Percentiles rank a stretch among this genome's conserved stretches.
Evolutionary conservation across 139 green algal species (phyloP).

Genomic region (Picochlorum sp.): DNA sequence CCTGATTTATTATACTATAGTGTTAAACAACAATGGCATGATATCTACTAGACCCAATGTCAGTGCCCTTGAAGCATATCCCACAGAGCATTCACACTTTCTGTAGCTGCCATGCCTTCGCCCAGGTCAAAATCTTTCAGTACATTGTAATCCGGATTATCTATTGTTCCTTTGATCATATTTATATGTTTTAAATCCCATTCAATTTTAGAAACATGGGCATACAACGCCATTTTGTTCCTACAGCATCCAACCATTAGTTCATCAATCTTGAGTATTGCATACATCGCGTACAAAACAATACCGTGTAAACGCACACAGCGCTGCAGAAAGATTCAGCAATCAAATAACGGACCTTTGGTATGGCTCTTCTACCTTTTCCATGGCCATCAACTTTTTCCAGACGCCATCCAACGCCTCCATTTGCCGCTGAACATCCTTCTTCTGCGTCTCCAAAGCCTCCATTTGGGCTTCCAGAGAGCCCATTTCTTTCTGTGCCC

Average conservation of each 20-base stretch:
- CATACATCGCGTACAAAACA: too few relatives aligned
- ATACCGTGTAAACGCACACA: too few relatives aligned
- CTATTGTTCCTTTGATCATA: conserved; percentile 29
- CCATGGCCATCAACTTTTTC: conserved; percentile 12
- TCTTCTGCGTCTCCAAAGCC: conserved; percentile 2
- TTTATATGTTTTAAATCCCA: conserved; percentile 31
- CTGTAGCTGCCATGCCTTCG: conserved; percentile 2
- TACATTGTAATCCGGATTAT: conserved; percentile 1
- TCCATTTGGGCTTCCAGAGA: conserved; percentile 10
- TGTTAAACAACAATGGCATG: too few relatives aligned
- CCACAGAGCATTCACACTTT: conserved; percentile 17
- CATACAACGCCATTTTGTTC: conserved; percentile 47
- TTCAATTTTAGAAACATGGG: conserved; percentile 44
- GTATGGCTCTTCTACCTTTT: conserved; percentile 10
- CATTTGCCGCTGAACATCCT: background rate
- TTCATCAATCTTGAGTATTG: too few relatives aligned
- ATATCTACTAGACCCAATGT: too few relatives aligned
- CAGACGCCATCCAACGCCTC: background rate
- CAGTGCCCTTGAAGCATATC: conserved; percentile 15
- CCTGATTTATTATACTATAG: too few relatives aligned
- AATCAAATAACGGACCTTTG: conserved; percentile 1
- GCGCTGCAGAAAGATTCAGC: too few relatives aligned
- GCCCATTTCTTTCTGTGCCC: conserved; percentile 3
- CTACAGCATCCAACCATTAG: too few relatives aligned
- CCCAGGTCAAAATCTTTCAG: conserved; percentile 19